Evolutionary conservation across 1,139 yeast genomes (phyloP).

Genomic region (Hyphopichia khmerensis): DNA sequence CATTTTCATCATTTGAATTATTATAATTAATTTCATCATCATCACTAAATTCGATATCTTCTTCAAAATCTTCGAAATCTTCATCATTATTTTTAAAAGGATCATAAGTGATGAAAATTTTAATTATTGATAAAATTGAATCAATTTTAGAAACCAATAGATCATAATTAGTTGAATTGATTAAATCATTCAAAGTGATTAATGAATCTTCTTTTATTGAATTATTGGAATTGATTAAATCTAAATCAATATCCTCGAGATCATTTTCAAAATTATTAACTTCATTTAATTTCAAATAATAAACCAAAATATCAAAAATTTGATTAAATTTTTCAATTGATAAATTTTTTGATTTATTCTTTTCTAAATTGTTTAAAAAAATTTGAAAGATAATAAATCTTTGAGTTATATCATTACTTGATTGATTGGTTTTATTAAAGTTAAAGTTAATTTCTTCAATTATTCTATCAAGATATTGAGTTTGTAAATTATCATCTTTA

Average conservation of each 20-base stretch:
- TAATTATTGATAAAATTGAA: conserved; percentile 32
- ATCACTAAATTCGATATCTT: conserved; percentile 36
- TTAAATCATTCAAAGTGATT: conserved; percentile 35
- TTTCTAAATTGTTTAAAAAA: conserved; percentile 1
- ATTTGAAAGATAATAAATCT: conserved; percentile 3
- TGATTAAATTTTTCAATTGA: conserved; percentile 1
- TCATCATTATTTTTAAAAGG: conserved; percentile 46
- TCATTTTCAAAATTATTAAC: conserved; percentile 21
- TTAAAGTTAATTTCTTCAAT: conserved; percentile 2
- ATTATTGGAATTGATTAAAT: conserved; percentile 33
- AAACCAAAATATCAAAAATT: conserved; percentile 20
- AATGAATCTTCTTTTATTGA: conserved; percentile 49
- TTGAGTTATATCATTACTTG: conserved; percentile 3
- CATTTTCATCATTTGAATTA: conserved; percentile 45
- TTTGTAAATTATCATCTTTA: background rate
- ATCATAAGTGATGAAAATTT: conserved; percentile 51
- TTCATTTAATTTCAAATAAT: conserved; percentile 26
- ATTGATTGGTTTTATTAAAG: conserved; percentile 6
- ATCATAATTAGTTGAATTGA: conserved; percentile 15
- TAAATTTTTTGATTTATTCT: background rate
- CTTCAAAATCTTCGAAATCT: conserved; percentile 25
- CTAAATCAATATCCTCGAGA: conserved; percentile 47
- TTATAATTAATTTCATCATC: conserved; percentile 37
- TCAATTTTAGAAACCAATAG: conserved; percentile 20
- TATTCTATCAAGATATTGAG: background rate